Evolutionary conservation across 2,329 filamentous ascomycete genomes (phyloP), one percentile per base, ranked within the genome.

Genomic region (Fusarium pseudonygamai): DNA sequence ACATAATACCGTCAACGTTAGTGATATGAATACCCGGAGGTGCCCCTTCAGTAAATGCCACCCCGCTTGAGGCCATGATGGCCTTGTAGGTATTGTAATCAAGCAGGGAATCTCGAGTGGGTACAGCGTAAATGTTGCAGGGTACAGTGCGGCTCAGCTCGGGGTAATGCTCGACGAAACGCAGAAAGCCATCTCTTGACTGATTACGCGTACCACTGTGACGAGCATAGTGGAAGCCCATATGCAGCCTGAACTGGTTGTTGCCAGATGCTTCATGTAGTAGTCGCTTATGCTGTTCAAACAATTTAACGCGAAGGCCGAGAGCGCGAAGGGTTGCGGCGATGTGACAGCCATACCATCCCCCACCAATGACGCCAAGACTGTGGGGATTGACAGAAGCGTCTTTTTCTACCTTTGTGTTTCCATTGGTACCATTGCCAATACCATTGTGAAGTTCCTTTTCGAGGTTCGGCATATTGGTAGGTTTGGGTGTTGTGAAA

Each of bases 331-430:
- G 58, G 6, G 58, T 10, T 37, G 28, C 4, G 11, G 58, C 58
- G 16, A 61, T 61, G 30, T 61, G 58, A 55, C 58, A 61, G 28
- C 58, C 58, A 30, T 61, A 61, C 58, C 58, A 61, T 24, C 58
- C 58, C 13, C 58, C 47, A 37, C 58, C 58, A 7, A 61, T 61
- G 30, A 61, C 43, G 30, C 58, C 47, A 18, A 61, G 7, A 11
- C 47, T 55, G 28, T 36, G 16, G 18, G 56, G 13, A 13, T 13
- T 47, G 11, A 37, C 34, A 15, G 8, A 26, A 10, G 3, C 11
- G 12, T 45, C 10, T 11, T 24, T 5, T 1, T 24, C n/a, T 22
- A 32, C 7, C 11, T 20, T 43, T 28, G 7, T 24, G 5, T 14
- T 22, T 45, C 58, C 37, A 9, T 55, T 61, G 47, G 37, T 15